These are phyloP conservation scores for Penicillium parvum DNA, from an alignment of 495 filamentous ascomycete genomes.

Conservation along the genomic window DNA sequence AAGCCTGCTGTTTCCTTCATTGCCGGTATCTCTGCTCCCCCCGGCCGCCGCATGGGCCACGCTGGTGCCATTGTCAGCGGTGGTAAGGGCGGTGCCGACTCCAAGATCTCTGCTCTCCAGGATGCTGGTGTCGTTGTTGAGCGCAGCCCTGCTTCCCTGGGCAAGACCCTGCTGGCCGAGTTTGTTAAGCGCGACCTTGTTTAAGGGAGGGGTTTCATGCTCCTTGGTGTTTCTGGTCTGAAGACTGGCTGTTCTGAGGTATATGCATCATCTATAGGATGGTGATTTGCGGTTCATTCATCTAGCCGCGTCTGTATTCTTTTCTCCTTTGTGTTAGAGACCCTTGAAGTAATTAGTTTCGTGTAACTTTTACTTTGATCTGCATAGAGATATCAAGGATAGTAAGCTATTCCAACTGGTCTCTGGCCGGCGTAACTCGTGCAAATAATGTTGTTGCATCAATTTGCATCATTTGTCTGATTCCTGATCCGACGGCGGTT, in stretches of 20 bases:
- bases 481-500: too few relatives aligned
- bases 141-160: conserved; percentile 84
- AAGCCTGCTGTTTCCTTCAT: conserved; percentile 99
- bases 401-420: too few relatives aligned
- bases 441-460: too few relatives aligned
- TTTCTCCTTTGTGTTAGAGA: conserved; percentile 35
- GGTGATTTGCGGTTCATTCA: conserved; percentile 21
- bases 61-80: conserved; percentile 96
- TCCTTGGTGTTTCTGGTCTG: conserved; percentile 16
- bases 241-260: conserved; percentile 18
- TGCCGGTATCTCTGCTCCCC: conserved; percentile 94
- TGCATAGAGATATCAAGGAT: conserved; percentile 1
- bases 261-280: conserved; percentile 22
- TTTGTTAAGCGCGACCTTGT: conserved; percentile 95
- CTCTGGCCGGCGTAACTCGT: too few relatives aligned
- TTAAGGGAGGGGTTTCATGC: conserved; percentile 43
- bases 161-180: conserved; percentile 88
- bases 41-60: conserved; percentile 96
- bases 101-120: conserved; percentile 94
- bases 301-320: conserved; percentile 28
- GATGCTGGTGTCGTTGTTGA: conserved; percentile 92
- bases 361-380: conserved; percentile 23
- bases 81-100: conserved; percentile 95
- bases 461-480: too few relatives aligned
- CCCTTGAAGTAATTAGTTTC: conserved; percentile 32